phyloP scores from a whole-genome alignment of 2,329 filamentous ascomycete genomes.

The Fusarium multiceps region DNA sequence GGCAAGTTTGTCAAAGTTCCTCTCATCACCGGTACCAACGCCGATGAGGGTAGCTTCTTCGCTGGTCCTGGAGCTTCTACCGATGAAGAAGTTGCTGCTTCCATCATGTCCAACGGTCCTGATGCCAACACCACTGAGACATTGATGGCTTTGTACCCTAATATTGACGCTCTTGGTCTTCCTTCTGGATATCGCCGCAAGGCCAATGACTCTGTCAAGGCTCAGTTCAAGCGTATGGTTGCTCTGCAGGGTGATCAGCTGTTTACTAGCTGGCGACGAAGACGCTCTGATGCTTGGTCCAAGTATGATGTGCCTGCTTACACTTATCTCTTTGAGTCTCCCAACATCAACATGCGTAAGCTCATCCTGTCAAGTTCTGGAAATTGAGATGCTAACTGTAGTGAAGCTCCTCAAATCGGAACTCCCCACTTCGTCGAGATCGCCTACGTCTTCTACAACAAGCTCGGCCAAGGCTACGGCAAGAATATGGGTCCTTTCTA shows the following conservation, averaged over 20 bases:
- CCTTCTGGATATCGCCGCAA: slow-evolving; percentile 29
- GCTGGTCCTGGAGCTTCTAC: slow-evolving; percentile 56
- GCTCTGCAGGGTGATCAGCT: slow-evolving; percentile 64
- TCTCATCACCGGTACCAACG: slow-evolving; percentile 71
- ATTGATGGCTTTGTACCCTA: slow-evolving; percentile 36
- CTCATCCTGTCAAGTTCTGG: not conserved
- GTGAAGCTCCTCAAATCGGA: slow-evolving; percentile 34
- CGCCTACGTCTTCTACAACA: slow-evolving; percentile 63
- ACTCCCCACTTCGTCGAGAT: slow-evolving; percentile 48
- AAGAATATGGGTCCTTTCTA: slow-evolving; percentile 50
- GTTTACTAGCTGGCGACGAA: slow-evolving; percentile 66
- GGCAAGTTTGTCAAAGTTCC: slow-evolving; percentile 73
- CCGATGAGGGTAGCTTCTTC: slow-evolving; percentile 72
- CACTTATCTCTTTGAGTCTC: slow-evolving; percentile 62
- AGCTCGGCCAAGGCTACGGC: slow-evolving; percentile 53
- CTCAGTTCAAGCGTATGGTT: slow-evolving; percentile 64
- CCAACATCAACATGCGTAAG: slow-evolving; percentile 26
- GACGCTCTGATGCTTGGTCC: slow-evolving; percentile 64
- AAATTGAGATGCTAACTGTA: not conserved
- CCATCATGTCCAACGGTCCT: slow-evolving; percentile 5
- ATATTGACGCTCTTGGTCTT: slow-evolving; percentile 37
- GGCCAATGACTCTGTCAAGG: slow-evolving; percentile 20
- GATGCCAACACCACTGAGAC: slow-evolving; percentile 27
- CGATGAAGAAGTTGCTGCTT: slow-evolving; percentile 10
- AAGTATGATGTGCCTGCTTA: slow-evolving; percentile 62